Base-by-base conservation (phyloP, 257 asterid species). In the Fraxinus excelsior region DNA sequence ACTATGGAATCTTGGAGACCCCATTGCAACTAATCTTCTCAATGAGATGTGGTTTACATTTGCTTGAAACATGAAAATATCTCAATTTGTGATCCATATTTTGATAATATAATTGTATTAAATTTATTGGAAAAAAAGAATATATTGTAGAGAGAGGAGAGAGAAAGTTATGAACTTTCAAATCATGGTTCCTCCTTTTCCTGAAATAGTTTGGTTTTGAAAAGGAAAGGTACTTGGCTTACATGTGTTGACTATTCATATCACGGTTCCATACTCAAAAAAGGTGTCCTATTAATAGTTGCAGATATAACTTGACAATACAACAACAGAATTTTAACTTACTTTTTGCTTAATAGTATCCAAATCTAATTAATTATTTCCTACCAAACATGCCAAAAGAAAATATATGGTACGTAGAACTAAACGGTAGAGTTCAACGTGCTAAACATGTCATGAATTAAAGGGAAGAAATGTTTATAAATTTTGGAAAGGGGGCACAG, bases 31-130 rank as follows among this genome's bases (percentile, higher is more conserved):
- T 68, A 72, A 83, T 78, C 46, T 73, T 73, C 37, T 72, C n/a
- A 71, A 77, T 72, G 65, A 72, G 34, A 74, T 85, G 91, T 90
- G 93, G 91, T 77, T 72, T 79, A 44, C 66, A 81, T 74, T 81
- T 85, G 79, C 70, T 74, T 67, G 40, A 7, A 73, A 69, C 79
- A 26, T 64, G 70, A 82, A 84, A 89, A 85, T 82, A 85, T 87
- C 87, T 76, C 60, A 72, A 29, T 85, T 71, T 74, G 56, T 75
- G 65, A 81, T 40, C 77, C 79, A 78, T 75, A 68, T 81, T 79
- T 79, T 32, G 34, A 51, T 29, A 40, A 68, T 74, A 40, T 29
- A 77, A 35, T 25, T 78, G n/a, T 40, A 25, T 4, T 78, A 69
- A 18, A 37, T 19, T 5, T 53, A 1, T 53, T 16, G 4, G 8